Evolutionary conservation across 768 basidiomycete genomes (phyloP).

Genomic region (Podaxis carcinomalis): DNA sequence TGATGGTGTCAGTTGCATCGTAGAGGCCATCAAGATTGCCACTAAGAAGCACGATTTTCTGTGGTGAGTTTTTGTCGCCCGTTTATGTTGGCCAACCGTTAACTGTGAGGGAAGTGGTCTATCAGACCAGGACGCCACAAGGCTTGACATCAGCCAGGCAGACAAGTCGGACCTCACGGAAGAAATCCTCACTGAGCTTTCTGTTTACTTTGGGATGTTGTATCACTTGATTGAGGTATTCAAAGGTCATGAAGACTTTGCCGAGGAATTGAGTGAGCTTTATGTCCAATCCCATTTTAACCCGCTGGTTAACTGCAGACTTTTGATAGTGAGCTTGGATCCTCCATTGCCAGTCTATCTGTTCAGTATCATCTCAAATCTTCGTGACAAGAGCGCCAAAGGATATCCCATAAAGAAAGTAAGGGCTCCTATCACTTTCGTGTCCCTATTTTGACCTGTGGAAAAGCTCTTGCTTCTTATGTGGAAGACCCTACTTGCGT

Average conservation of each 20-base stretch:
- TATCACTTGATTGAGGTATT: constrained; percentile 95
- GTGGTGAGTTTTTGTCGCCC: constrained; percentile 41
- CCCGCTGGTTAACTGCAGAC: neutral
- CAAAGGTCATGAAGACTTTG: constrained; percentile 91
- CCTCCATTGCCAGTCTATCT: constrained; percentile 92
- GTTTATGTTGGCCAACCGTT: neutral
- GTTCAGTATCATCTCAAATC: constrained; percentile 82
- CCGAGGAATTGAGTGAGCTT: constrained; percentile 89
- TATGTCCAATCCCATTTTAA: neutral
- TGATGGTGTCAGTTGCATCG: constrained; percentile 78
- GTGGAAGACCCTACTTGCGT: constrained; percentile 92
- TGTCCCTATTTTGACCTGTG: neutral
- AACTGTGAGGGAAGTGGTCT: constrained; percentile 49
- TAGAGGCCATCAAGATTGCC: constrained; percentile 88
- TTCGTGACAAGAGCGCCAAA: constrained; percentile 91
- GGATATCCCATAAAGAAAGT: constrained; percentile 99
- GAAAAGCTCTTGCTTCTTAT: constrained; percentile 81
- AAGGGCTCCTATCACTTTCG: constrained; percentile 12
- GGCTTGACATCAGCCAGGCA: constrained; percentile 62
- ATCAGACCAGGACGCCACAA: constrained; percentile 69
- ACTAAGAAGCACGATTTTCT: constrained; percentile 82
- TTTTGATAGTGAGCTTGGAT: constrained; percentile 79
- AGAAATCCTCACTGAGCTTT: constrained; percentile 88
- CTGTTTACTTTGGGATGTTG: constrained; percentile 90
- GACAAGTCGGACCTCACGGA: constrained; percentile 81